Base-by-base conservation (phyloP, 441 rosid genomes). In the Omphalea diandra region DNA sequence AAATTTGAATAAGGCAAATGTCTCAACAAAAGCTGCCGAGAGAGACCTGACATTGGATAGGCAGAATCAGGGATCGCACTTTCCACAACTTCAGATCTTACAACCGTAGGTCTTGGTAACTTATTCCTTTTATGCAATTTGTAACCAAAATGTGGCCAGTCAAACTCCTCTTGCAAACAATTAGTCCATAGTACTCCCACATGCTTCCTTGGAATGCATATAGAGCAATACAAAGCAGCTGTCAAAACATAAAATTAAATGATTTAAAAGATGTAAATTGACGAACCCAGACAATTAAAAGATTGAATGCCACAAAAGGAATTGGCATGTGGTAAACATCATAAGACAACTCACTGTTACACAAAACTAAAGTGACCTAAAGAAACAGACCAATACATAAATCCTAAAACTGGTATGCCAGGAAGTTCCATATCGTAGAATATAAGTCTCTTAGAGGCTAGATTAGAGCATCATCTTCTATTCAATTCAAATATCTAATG, bases 41-140 rank as follows among this genome's bases (percentile, higher is more conserved):
- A 79, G 67, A 75, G 57, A 87, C 99, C 97, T 89, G 97, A 77
- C 64, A 76, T 60, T 0, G 82, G 81, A 83, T 64, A 44, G 55
- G 80, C 68, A 57, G 86, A 72, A 40, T 83, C 88, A 47, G 96
- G 77, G 38, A 61, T 77, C 61, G 87, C 93, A 73, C 75, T 47
- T 72, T 85, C 93, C 11, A 90, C 91, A 78, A 90, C 74, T 81
- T 87, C 88, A 59, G 91, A 87, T 84, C 82, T 84, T 11, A 68
- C 85, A 44, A 80, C 75, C 9, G 81, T 35, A 29, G 14, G 36
- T 75, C 87, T 84, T 61, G 75, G 46, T 40, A 72, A 60, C 26
- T 79, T 83, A 60, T 63, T 79, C 57, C 5, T 70, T 35, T 73
- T 70, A 46, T 56, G 69, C 60, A 79, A 76, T 47, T 75, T 82